These are phyloP conservation scores for Macrocystidia cucumis DNA, from an alignment of 1,284 basidiomycete species.

Conservation along the genomic window DNA sequence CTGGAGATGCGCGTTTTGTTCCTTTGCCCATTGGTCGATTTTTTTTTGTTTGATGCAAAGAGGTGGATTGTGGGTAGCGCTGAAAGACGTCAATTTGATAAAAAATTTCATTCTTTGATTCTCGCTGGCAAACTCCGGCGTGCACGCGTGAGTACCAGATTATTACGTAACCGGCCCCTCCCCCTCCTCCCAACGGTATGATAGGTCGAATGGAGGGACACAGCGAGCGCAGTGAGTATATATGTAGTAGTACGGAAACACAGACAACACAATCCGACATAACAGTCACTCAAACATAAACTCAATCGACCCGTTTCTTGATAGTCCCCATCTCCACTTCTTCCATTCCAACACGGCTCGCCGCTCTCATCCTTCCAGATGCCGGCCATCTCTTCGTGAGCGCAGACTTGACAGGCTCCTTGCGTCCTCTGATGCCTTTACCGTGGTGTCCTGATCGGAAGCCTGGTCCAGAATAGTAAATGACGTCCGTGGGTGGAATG, in stretches of 20 bases:
- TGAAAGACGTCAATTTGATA: slow-evolving; percentile 1
- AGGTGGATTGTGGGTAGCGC: slow-evolving; percentile 5
- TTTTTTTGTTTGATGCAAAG: too few relatives aligned
- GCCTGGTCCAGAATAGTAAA: slow-evolving; percentile 85
- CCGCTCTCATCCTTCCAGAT: slow-evolving; percentile 17
- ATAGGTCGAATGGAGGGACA: too few relatives aligned
- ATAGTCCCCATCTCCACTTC: slow-evolving; percentile 33
- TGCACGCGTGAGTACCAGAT: neutral
- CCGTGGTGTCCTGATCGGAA: slow-evolving; percentile 75
- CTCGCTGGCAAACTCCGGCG: slow-evolving; percentile 13
- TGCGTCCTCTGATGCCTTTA: slow-evolving; percentile 45
- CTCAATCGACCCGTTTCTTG: slow-evolving; percentile 65
- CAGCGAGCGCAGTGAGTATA: too few relatives aligned
- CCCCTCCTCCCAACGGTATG: too few relatives aligned
- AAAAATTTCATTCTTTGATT: slow-evolving; percentile 10
- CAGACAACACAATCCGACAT: slow-evolving; percentile 5
- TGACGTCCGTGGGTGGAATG: slow-evolving; percentile 75
- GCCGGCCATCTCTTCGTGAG: slow-evolving; percentile 24
- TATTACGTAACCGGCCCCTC: neutral
- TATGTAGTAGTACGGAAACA: slow-evolving; percentile 7
- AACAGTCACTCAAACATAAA: neutral
- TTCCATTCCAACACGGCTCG: slow-evolving; percentile 19
- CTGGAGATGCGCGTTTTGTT: slow-evolving; percentile 70
- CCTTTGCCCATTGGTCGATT: slow-evolving; percentile 33
- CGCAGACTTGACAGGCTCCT: slow-evolving; percentile 14